These are phyloP conservation scores for Lepiota venenata DNA, from an alignment of 768 basidiomycete species.

Conservation along the genomic window DNA sequence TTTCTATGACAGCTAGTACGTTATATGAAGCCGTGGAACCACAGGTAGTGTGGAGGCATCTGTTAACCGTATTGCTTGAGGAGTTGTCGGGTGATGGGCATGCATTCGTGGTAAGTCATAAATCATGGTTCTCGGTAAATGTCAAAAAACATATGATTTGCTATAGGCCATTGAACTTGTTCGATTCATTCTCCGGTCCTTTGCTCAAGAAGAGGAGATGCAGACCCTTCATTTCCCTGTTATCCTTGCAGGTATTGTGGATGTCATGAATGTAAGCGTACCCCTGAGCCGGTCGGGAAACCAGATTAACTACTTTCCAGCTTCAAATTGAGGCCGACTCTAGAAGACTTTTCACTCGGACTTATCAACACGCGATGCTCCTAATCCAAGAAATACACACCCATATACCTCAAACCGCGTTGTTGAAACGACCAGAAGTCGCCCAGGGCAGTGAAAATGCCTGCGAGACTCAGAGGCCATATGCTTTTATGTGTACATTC, in stretches of 20 bases:
- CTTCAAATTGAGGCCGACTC: slow-evolving; percentile 33
- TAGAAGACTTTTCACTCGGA: slow-evolving; percentile 27
- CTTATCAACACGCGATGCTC: slow-evolving; percentile 37
- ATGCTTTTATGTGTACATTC: slow-evolving; percentile 57
- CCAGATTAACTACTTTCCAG: slow-evolving; percentile 20
- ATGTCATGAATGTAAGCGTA: slow-evolving; percentile 57
- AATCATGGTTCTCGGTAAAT: background rate
- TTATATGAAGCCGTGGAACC: slow-evolving; percentile 95
- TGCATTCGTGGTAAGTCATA: slow-evolving; percentile 43
- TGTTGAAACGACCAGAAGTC: slow-evolving; percentile 49
- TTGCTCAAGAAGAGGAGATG: slow-evolving; percentile 89
- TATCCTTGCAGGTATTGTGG: slow-evolving; percentile 66
- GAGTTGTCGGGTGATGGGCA: slow-evolving; percentile 46
- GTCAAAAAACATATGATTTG: background rate
- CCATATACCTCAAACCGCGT: slow-evolving; percentile 45
- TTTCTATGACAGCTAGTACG: slow-evolving; percentile 80
- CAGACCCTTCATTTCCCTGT: slow-evolving; percentile 78
- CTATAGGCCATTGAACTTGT: slow-evolving; percentile 64
- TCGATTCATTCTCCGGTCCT: slow-evolving; percentile 67
- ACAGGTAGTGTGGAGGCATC: slow-evolving; percentile 76
- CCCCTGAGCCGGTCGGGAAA: background rate
- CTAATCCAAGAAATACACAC: slow-evolving; percentile 52
- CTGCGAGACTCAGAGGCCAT: slow-evolving; percentile 34
- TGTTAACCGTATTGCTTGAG: slow-evolving; percentile 55
- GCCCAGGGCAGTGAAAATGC: slow-evolving; percentile 31